phyloP scores from a whole-genome alignment of 768 basidiomycete species.

The Tephrocybe rancida region DNA sequence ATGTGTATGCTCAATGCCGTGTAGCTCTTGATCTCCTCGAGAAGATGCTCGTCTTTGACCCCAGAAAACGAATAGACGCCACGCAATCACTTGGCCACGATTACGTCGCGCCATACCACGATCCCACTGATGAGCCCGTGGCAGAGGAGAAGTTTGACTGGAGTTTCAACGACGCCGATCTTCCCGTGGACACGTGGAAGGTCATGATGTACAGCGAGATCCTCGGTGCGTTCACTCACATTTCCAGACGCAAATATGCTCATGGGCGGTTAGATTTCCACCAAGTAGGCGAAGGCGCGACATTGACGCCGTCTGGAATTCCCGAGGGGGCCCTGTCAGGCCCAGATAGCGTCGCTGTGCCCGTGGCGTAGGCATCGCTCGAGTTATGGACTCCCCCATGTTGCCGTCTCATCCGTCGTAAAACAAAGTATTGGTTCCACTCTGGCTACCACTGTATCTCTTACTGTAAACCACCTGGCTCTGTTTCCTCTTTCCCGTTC shows the following conservation, averaged over 20 bases:
- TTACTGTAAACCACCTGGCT: too few species aligned
- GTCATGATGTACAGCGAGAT: slow-evolving; percentile 99
- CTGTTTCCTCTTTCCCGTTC: too few species aligned
- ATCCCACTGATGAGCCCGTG: slow-evolving; percentile 96
- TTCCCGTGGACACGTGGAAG: slow-evolving; percentile 99
- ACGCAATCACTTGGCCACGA: slow-evolving; percentile 87
- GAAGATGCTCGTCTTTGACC: slow-evolving; percentile 99
- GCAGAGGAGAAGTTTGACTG: slow-evolving; percentile 96
- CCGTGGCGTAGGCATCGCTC: slow-evolving; percentile 2
- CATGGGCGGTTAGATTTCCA: slow-evolving; percentile 63
- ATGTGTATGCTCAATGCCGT: slow-evolving; percentile 3
- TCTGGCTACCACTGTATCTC: background rate
- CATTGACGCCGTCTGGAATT: slow-evolving; percentile 4
- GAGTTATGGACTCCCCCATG: background rate
- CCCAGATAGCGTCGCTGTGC: slow-evolving; percentile 40
- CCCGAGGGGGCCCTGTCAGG: slow-evolving; percentile 44
- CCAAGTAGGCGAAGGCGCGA: slow-evolving; percentile 63
- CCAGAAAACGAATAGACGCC: slow-evolving; percentile 94
- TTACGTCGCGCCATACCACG: slow-evolving; percentile 97
- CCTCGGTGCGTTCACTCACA: slow-evolving; percentile 63
- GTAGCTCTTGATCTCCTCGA: slow-evolving; percentile 93
- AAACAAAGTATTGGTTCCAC: background rate
- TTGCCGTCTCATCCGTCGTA: background rate
- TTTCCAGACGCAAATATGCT: too few species aligned
- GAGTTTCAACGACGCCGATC: slow-evolving; percentile 99